Percentiles rank a stretch among this genome's conserved stretches.
Conservation (phyloP, 768 basidiomycete species). For the Boletus subcaerulescens region DNA sequence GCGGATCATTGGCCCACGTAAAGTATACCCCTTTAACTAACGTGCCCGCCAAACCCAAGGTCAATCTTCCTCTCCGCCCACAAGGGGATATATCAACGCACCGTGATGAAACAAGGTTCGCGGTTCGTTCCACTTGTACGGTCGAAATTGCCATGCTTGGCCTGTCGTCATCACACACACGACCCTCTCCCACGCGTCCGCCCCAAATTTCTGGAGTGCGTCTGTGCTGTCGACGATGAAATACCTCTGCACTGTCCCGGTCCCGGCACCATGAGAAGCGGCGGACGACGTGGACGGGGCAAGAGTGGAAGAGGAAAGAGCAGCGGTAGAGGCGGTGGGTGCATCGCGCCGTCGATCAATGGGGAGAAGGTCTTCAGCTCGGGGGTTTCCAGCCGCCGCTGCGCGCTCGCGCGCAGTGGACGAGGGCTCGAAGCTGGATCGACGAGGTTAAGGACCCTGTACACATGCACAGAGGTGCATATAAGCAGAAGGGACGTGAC, state of each 20-base stretch:
- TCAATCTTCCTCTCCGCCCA: background rate
- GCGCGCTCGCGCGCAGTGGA: constrained; percentile 70
- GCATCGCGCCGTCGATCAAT: constrained; percentile 80
- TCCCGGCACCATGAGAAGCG: constrained; percentile 23
- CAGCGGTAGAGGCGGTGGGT: constrained; percentile 20
- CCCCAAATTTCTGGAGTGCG: constrained; percentile 85
- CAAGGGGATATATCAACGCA: constrained; percentile 25
- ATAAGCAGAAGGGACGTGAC: constrained; percentile 18
- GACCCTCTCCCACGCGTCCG: constrained; percentile 95
- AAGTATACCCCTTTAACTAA: constrained; percentile 94
- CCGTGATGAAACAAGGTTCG: constrained; percentile 91
- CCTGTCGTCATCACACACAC: constrained; percentile 98
- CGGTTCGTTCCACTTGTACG: constrained; percentile 97
- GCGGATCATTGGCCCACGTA: constrained; percentile 90
- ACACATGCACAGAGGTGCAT: too few relatives aligned
- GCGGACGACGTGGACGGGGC: background rate
- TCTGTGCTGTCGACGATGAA: constrained; percentile 92
- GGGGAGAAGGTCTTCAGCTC: constrained; percentile 81
- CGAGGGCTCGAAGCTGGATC: constrained; percentile 65
- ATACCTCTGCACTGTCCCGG: constrained; percentile 53
- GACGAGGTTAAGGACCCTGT: background rate
- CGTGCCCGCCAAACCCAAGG: background rate
- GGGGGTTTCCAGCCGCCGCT: constrained; percentile 64
- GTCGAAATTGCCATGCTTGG: constrained; percentile 96
- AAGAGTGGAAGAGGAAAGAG: constrained; percentile 8